These are phyloP conservation scores for Chloris gayana DNA, from an alignment of 176 grass and related monocot genomes.

Conservation along the genomic window DNA sequence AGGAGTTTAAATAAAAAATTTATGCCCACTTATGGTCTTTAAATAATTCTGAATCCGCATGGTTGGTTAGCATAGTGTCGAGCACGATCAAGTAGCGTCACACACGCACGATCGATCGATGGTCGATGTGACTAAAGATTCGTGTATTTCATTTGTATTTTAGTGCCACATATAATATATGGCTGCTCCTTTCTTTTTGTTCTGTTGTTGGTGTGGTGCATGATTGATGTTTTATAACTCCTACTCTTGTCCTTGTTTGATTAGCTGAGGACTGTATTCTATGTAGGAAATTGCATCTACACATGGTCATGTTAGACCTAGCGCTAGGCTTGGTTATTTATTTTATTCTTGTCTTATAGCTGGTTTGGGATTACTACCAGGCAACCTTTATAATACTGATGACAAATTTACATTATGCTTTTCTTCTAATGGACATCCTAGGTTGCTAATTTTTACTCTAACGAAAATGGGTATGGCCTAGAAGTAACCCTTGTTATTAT, in stretches of 20 bases:
- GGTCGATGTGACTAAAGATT: constrained; percentile 39
- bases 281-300: constrained; percentile 40
- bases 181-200: constrained; percentile 39
- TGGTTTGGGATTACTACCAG: constrained; percentile 28
- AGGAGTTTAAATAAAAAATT: not conserved
- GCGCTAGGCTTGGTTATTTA: constrained; percentile 30
- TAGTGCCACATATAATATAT: not conserved
- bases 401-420: not conserved
- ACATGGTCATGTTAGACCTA: constrained; percentile 55
- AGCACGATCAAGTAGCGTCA: constrained; percentile 39
- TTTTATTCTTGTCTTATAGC: constrained; percentile 41
- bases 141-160: not conserved
- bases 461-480: not conserved
- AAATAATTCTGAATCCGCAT: constrained; percentile 30
- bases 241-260: constrained; percentile 32
- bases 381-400: not conserved
- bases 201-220: constrained; percentile 38
- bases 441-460: not conserved
- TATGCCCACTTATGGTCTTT: constrained; percentile 42
- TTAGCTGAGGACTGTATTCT: constrained; percentile 41
- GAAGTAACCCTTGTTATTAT: not conserved
- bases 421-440: not conserved
- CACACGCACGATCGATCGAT: constrained; percentile 33
- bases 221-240: constrained; percentile 45
- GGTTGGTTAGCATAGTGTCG: constrained; percentile 27